Conservation (phyloP, 345 rosid species). For the Mercurialis annua region DNA sequence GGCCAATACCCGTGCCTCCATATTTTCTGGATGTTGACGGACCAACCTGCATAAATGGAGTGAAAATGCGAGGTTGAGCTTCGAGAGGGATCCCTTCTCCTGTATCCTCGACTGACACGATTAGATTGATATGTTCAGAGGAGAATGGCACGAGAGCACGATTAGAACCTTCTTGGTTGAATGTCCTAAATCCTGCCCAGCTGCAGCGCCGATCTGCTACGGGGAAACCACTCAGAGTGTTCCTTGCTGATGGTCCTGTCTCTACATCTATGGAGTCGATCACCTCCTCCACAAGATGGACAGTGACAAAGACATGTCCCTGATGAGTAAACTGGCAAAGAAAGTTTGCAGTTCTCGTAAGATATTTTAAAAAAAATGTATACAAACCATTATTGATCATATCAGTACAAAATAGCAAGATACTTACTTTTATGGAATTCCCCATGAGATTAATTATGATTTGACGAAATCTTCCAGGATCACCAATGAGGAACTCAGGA, state of each 20-base stretch:
- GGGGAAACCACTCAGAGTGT: slow-evolving; percentile 79
- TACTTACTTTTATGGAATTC: slow-evolving; percentile 82
- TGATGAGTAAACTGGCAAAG: slow-evolving; percentile 73
- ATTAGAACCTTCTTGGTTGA: slow-evolving; percentile 44
- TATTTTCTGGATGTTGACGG: slow-evolving; percentile 84
- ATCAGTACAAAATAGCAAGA: slow-evolving; percentile 14
- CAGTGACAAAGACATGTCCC: slow-evolving; percentile 85
- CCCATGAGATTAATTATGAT: slow-evolving; percentile 95
- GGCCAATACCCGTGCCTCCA: slow-evolving; percentile 97
- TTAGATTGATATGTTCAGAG: slow-evolving; percentile 49
- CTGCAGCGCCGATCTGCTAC: slow-evolving; percentile 69
- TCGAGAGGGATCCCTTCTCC: slow-evolving; percentile 87
- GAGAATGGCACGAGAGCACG: slow-evolving; percentile 30
- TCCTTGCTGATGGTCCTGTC: slow-evolving; percentile 43
- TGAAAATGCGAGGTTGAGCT: slow-evolving; percentile 85
- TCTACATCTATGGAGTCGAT: slow-evolving; percentile 46
- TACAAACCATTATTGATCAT: neutral
- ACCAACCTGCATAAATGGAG: slow-evolving; percentile 92
- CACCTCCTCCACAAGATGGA: slow-evolving; percentile 81
- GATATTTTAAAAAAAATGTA: neutral
- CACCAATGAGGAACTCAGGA: slow-evolving; percentile 83
- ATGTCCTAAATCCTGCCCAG: slow-evolving; percentile 66
- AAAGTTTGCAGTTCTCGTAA: neutral
- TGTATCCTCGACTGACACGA: slow-evolving; percentile 94
- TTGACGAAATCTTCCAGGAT: slow-evolving; percentile 91